Evolutionary conservation across 1,284 basidiomycete genomes (phyloP).

Genomic region (Rugosomyces carneus): DNA sequence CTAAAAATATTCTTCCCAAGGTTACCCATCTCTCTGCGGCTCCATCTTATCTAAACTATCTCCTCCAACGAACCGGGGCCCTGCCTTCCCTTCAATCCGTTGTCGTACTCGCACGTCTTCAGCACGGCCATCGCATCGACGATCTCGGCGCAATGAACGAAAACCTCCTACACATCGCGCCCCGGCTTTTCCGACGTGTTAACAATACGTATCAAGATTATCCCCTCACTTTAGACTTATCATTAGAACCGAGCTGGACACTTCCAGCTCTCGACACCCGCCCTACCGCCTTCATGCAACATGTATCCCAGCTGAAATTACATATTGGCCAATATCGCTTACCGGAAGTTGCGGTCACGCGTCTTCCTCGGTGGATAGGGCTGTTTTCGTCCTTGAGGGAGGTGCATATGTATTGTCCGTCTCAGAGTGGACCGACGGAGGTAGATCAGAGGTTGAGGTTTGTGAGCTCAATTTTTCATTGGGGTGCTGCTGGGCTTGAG

Average conservation of each 20-base stretch:
- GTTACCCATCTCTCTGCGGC: slow-evolving; percentile 16
- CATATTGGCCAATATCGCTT: slow-evolving; percentile 16
- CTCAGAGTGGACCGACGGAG: slow-evolving; percentile 11
- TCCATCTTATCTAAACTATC: slow-evolving; percentile 2
- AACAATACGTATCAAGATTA: neutral
- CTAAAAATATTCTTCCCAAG: slow-evolving; percentile 7
- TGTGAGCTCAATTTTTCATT: slow-evolving; percentile 9
- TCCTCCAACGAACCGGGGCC: slow-evolving; percentile 3
- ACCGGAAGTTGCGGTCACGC: slow-evolving; percentile 10
- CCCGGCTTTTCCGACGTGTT: slow-evolving; percentile 4
- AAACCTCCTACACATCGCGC: slow-evolving; percentile 1
- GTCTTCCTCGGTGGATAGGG: slow-evolving; percentile 18
- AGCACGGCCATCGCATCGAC: slow-evolving; percentile 1
- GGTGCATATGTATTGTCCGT: slow-evolving; percentile 13
- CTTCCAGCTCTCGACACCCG: slow-evolving; percentile 1
- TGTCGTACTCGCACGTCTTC: slow-evolving; percentile 6
- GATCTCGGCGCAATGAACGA: slow-evolving; percentile 6
- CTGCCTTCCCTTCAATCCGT: slow-evolving; percentile 7
- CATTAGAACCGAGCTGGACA: slow-evolving; percentile 12
- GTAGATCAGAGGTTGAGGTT: slow-evolving; percentile 8
- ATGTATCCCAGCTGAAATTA: slow-evolving; percentile 15
- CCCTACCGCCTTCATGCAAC: neutral
- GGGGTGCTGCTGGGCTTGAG: slow-evolving; percentile 16
- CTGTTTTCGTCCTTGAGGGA: slow-evolving; percentile 15
- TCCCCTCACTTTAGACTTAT: slow-evolving; percentile 8